These are phyloP conservation scores for Phaeosphaeriaceae sp. DNA, from an alignment of 2,329 filamentous ascomycete genomes.

Conservation along the genomic window DNA sequence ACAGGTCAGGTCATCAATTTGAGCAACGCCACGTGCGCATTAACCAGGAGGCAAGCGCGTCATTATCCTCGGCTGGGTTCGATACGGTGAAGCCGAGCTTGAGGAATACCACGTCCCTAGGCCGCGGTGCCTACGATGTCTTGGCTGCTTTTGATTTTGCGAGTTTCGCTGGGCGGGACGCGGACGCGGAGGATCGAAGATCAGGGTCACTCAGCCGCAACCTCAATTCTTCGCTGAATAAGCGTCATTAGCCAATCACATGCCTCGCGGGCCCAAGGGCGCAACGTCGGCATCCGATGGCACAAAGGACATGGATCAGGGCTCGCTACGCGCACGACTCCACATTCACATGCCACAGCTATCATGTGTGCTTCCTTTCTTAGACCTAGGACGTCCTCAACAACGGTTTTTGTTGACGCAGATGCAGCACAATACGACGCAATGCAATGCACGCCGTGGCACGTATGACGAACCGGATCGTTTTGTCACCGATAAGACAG, in stretches of 20 bases:
- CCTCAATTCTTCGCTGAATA: not conserved
- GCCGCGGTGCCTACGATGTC: not conserved
- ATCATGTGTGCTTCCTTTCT: constrained; percentile 5
- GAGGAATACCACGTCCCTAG: not conserved
- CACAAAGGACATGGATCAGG: constrained; percentile 1
- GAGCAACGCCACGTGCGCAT: no score
- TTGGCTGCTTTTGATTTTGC: not conserved
- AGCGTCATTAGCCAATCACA: not conserved
- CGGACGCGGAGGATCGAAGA: not conserved
- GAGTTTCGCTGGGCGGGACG: not conserved
- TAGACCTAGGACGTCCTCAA: constrained; percentile 12
- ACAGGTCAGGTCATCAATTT: no score
- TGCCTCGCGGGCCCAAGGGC: not conserved
- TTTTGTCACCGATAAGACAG: constrained; percentile 7
- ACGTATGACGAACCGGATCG: constrained; percentile 15
- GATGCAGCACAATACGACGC: constrained; percentile 8
- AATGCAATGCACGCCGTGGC: constrained; percentile 11
- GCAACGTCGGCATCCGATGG: not conserved
- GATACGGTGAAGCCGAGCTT: no score
- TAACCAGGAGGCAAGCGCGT: no score
- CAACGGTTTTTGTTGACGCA: constrained; percentile 13
- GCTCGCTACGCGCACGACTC: constrained; percentile 2
- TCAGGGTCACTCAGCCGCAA: not conserved
- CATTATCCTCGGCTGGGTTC: no score
- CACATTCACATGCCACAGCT: constrained; percentile 26